Base-by-base conservation (phyloP, 1,139 yeast species). In the Pichia sp. region DNA sequence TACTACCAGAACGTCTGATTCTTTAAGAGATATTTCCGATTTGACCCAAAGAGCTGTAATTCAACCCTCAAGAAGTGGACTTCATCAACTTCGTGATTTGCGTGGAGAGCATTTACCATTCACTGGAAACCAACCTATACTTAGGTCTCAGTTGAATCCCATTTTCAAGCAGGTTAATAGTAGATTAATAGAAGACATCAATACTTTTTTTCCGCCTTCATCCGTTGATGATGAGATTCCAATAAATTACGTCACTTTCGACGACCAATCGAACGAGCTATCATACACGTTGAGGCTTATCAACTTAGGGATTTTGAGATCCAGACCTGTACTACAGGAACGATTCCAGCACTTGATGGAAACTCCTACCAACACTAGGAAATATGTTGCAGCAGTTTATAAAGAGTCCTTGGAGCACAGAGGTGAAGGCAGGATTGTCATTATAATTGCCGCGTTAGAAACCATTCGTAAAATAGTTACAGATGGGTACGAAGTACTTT, bases 111-210 rank as follows among this genome's bases (percentile, higher is more conserved):
- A 45, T 37, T 72, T 77, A 57, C 67, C 76, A 44, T 73, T 79
- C 10, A n/a, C 26, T n/a, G 71, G 81, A 41, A 88, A 87, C 18
- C 81, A 80, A 60, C 85, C 86, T 40, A 66, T 82, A 46, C 62
- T 86, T 43, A 73, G 86, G 58, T 73, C 84, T 19, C 76, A 79
- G 43, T 66, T 82, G 30, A 91, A 87, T 62, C 87, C 89, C 4
- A 43, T 84, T 18, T 70, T 85, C 44, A 74, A 70, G 45, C 90
- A 91, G 19, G 50, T 83, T 41, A 87, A 87, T 67, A 69, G 73
- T 46, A 70, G 73, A 43, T 65, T 86, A 54, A 83, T 78, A 58
- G 66, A 71, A 6, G 60, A 73, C 40, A 73, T 82, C 43, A 64
- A 69, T 46, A 68, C 66, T 31, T 71, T 71, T 59, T 70, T 78